Evolutionary conservation across 2,329 filamentous ascomycete species (phyloP), one percentile per base, ranked within the genome.

Genomic region (Calonectria multiphialidica): DNA sequence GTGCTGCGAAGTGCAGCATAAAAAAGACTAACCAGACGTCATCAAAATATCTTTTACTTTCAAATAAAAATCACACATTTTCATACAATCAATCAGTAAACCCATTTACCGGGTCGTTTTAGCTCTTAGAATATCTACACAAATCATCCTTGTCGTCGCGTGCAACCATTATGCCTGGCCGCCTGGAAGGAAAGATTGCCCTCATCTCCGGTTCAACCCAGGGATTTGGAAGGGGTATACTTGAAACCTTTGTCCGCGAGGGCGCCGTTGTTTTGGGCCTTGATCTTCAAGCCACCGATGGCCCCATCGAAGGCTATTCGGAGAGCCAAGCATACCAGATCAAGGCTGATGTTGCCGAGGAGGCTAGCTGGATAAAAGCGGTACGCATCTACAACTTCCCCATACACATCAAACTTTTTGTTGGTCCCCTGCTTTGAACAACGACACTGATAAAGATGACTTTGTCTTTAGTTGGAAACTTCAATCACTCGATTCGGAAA

Each of bases 251-350:
- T 37, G 40, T 73, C 42, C 71, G 71, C 0, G 71, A 73, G 35
- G 71, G 71, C 15, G 71, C 68, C n/a, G 23, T 62, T 30, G 71
- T 73, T 7, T 53, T 73, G 0, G 68, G 71, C 3, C 2, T 73
- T 64, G 71, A 73, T 28, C 63, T 73, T 15, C 72, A 70, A 21
- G 64, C 66, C 23, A 44, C 63, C 16, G 70, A 76, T 40, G 73
- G 73, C 2, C 71, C 63, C 18, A 71, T 72, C 33, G 66, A 72
- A 2, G 74, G 72, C 50, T 76, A 68, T 33, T 47, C 57, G 6
- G 72, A 76, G 57, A 70, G 64, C 59, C 72, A 72, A 42, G 72
- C 72, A 59, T 76, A 76, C 42, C 74, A 76, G 62, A 74, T 76
- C 44, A 57, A 75, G 30, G 74, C 74, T 68, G 70, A 76, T 18